Evolutionary conservation across 179 eudicot species (phyloP).

Genomic region (Silene vulgaris): DNA sequence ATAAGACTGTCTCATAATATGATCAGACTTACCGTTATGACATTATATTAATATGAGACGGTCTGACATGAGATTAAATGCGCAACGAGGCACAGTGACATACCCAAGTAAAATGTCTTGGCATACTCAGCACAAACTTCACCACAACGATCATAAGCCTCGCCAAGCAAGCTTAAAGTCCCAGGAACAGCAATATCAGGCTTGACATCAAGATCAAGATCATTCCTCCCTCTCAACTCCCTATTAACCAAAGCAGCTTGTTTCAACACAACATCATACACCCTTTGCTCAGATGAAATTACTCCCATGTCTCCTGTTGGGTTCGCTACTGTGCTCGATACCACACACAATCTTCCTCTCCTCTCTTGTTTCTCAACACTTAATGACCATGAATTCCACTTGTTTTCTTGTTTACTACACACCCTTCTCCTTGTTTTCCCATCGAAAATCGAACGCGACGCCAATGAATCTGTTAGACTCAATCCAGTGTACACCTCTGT

Average conservation of each 20-base stretch:
- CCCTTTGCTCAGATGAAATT: conserved; percentile 70
- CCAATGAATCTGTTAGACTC: conserved; percentile 41
- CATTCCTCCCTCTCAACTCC: conserved; percentile 41
- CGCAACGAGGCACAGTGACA: conserved; percentile 19
- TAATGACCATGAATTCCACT: conserved; percentile 34
- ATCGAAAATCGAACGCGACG: conserved; percentile 26
- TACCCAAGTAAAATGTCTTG: conserved; percentile 94
- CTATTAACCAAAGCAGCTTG: conserved; percentile 82
- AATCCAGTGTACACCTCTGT: conserved; percentile 53
- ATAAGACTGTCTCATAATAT: no score
- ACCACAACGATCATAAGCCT: conserved; percentile 92
- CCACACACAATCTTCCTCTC: conserved; percentile 36
- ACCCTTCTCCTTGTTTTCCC: conserved; percentile 34
- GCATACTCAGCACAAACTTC: conserved; percentile 99
- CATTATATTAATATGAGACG: neutral
- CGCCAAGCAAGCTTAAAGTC: conserved; percentile 62
- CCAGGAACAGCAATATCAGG: conserved; percentile 86
- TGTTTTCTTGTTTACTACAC: conserved; percentile 31
- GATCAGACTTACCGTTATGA: no score
- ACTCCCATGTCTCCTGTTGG: conserved; percentile 58
- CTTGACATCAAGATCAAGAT: conserved; percentile 59
- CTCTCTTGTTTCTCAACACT: conserved; percentile 37
- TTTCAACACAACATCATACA: conserved; percentile 80
- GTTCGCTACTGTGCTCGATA: conserved; percentile 57
- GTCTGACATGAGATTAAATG: neutral